Evolutionary conservation across 2,329 filamentous ascomycete species (phyloP).

Genomic region (Penicillium sp.): DNA sequence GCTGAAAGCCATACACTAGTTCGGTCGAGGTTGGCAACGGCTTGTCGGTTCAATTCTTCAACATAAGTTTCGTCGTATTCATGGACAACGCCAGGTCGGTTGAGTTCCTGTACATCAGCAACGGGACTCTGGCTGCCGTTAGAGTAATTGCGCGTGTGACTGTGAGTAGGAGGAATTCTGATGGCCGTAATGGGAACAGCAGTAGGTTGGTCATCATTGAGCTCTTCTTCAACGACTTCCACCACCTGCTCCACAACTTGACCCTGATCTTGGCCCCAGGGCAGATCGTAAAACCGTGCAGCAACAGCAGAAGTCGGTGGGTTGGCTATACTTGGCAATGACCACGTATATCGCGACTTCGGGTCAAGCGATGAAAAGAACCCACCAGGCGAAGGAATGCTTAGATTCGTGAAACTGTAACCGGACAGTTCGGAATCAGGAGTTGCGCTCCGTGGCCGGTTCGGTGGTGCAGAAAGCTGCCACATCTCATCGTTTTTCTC

Average conservation of each 20-base stretch:
- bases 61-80: constrained; percentile 75
- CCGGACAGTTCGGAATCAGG: constrained; percentile 57
- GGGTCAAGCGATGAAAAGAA: constrained; percentile 86
- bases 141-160: constrained; percentile 3
- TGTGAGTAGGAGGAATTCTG: constrained; percentile 38
- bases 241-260: constrained; percentile 64
- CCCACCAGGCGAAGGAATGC: constrained; percentile 84
- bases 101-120: constrained; percentile 48
- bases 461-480: constrained; percentile 52
- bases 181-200: constrained; percentile 39
- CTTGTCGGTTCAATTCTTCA: constrained; percentile 65
- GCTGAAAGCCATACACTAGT: constrained; percentile 83
- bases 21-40: constrained; percentile 72
- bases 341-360: constrained; percentile 76
- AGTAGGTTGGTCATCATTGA: constrained; percentile 31
- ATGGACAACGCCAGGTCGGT: constrained; percentile 61
- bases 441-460: constrained; percentile 42
- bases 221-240: constrained; percentile 48
- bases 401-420: constrained; percentile 72
- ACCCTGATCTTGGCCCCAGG: constrained; percentile 59
- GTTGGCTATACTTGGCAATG: constrained; percentile 54
- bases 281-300: constrained; percentile 82
- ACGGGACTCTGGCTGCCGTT: constrained; percentile 32
- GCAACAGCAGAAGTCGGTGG: constrained; percentile 84
- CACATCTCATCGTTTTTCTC: constrained; percentile 60